These are phyloP conservation scores for Penicillium sp. DNA, from an alignment of 2,329 filamentous ascomycete species.

Conservation along the genomic window DNA sequence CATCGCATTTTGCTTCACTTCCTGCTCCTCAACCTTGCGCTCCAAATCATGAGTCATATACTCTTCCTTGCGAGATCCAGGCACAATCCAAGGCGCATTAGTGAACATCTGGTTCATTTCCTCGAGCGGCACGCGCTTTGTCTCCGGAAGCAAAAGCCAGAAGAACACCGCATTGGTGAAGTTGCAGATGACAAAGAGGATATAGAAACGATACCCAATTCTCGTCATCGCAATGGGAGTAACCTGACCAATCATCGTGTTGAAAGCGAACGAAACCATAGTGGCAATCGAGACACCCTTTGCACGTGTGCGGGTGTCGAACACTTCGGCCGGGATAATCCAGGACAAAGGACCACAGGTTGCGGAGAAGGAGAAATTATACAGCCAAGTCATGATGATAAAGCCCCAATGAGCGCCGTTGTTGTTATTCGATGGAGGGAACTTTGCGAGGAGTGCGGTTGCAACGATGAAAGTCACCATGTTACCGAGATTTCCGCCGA, in stretches of 20 bases:
- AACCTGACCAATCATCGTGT: constrained; percentile 71
- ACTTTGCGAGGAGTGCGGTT: constrained; percentile 55
- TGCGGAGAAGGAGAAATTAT: constrained; percentile 73
- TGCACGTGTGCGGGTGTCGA: constrained; percentile 71
- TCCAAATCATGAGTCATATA: constrained; percentile 59
- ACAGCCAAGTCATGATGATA: constrained; percentile 73
- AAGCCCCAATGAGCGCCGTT: constrained; percentile 52
- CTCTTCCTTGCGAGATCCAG: constrained; percentile 54
- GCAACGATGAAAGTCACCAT: constrained; percentile 69
- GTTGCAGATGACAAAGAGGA: constrained; percentile 65
- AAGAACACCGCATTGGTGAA: constrained; percentile 67
- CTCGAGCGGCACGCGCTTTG: constrained; percentile 60
- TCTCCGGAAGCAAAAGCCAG: constrained; percentile 66
- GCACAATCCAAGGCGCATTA: constrained; percentile 63
- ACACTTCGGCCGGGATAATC: constrained; percentile 65
- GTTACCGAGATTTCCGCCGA: constrained; percentile 69
- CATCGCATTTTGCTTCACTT: constrained; percentile 46
- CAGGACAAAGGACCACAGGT: constrained; percentile 67
- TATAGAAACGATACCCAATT: constrained; percentile 58
- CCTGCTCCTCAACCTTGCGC: constrained; percentile 56
- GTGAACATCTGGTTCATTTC: constrained; percentile 67
- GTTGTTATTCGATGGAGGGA: constrained; percentile 56
- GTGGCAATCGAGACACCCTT: constrained; percentile 74
- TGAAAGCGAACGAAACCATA: constrained; percentile 72
- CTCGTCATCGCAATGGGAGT: constrained; percentile 60